Evolutionary conservation across 75 land plant genomes (phyloP), one percentile per base, ranked within the genome.

Genomic region (Pinus albicaulis): DNA sequence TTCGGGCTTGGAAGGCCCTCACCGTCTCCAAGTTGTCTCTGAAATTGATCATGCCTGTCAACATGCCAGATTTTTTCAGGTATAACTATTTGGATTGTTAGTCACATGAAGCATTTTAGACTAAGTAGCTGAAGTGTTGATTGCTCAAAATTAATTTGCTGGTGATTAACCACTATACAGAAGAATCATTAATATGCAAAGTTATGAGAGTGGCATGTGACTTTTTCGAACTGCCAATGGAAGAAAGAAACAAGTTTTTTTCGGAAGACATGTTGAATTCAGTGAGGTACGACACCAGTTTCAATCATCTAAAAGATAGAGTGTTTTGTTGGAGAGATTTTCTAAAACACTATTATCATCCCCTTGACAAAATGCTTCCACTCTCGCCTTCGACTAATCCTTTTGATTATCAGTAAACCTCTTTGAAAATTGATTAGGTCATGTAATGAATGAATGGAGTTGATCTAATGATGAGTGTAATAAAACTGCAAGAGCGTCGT

Each of bases 251-350:
- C 72, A n/a, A 12, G 2, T 76, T 74, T n/a, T 60, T 76, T 22
- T 86, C 87, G 20, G 75, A 73, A 58, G 75, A 83, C 31, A 80
- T 83, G 23, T 68, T 69, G 57, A 76, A 83, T 24, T 79, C 91
- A 22, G 89, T 89, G 56, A 86, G 92, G 34, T 89, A 89, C 76
- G 92, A 86, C 17, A 82, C 83, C 73, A 83, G 88, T 56, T 73
- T 87, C 76, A 88, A 87, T 38, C 72, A 64, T 17, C 53, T 34
- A 16, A 89, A 79, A 1, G 90, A 90, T 63, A 82, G 79, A 74
- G 82, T 92, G 28, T 62, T 82, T 16, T 92, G 78, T 58, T 90
- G 95, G 92, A 83, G 95, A 61, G 92, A 90, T 56, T 92, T 90
- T 82, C 61, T 88, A 28, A 88, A 92, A 62, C 92, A 83, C 75